Conservation (phyloP, 306 rosid genomes). For the Abrus pulchellus region DNA sequence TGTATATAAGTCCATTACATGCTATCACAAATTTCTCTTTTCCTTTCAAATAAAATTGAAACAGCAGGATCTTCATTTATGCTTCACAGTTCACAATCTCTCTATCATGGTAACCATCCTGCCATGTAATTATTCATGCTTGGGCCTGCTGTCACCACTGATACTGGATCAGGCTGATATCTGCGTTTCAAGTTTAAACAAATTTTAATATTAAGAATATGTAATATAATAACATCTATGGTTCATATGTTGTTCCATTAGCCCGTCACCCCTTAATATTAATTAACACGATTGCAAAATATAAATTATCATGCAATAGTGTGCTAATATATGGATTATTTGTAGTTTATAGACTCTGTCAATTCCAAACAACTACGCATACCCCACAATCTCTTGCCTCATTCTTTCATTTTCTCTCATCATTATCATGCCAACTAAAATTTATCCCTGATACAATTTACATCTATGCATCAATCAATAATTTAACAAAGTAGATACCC, state of each 20-base stretch:
- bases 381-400: background rate
- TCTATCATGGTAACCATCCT: constrained; percentile 73
- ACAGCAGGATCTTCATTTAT: background rate
- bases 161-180: constrained; percentile 69
- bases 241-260: background rate
- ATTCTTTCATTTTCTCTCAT: background rate
- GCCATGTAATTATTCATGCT: constrained; percentile 79
- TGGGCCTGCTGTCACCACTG: constrained; percentile 79
- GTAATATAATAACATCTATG: background rate
- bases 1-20: background rate
- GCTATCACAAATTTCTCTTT: constrained; percentile 34
- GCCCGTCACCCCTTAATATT: background rate
- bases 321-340: background rate
- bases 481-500: constrained; percentile 58
- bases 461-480: too few species aligned
- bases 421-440: too few species aligned
- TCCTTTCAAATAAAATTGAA: constrained; percentile 36
- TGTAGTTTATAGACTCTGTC: background rate
- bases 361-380: background rate
- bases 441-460: too few species aligned
- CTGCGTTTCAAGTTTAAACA: constrained; percentile 52
- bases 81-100: background rate
- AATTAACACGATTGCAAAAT: background rate
- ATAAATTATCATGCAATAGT: background rate
- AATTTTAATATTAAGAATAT: background rate